phyloP scores from a whole-genome alignment of 192 early-diverging fungal species.

The Phycomyces blakesleeanus region DNA sequence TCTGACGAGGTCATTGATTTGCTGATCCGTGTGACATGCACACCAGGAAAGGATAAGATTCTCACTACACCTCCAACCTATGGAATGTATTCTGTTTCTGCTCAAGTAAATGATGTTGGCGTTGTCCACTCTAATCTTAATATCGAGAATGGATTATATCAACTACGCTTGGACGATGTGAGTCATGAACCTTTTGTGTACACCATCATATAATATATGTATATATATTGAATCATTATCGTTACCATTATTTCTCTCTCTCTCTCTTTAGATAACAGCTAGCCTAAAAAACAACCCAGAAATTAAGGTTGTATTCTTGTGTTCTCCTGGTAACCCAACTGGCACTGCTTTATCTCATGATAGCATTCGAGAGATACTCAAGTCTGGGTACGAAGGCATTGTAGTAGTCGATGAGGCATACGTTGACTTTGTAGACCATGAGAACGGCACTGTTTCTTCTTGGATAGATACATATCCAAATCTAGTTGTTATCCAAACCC shows the following conservation, averaged over 20 bases:
- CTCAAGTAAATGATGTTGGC: slow-evolving; percentile 91
- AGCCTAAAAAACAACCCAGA: slow-evolving; percentile 62
- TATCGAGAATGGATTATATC: slow-evolving; percentile 66
- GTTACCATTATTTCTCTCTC: too few relatives aligned
- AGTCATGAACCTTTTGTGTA: too few relatives aligned
- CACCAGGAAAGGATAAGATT: slow-evolving; percentile 87
- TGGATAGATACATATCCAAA: slow-evolving; percentile 90
- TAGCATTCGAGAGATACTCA: slow-evolving; percentile 65
- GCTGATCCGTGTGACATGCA: slow-evolving; percentile 82
- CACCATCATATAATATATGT: not conserved
- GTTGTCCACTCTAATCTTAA: slow-evolving; percentile 83
- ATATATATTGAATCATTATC: too few relatives aligned
- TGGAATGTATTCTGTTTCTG: slow-evolving; percentile 96
- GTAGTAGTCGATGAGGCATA: slow-evolving; percentile 99
- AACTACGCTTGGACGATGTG: slow-evolving; percentile 62
- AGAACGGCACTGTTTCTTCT: slow-evolving; percentile 65
- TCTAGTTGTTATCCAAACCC: slow-evolving; percentile 94
- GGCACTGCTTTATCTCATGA: slow-evolving; percentile 72
- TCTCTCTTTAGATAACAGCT: slow-evolving; percentile 30
- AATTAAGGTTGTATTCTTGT: slow-evolving; percentile 92
- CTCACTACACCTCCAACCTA: slow-evolving; percentile 97
- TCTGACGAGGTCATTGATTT: slow-evolving; percentile 96
- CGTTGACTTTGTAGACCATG: slow-evolving; percentile 84
- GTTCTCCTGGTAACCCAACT: slow-evolving; percentile 99
- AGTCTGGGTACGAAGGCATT: slow-evolving; percentile 74